A percentile compares a stretch with the other conserved stretches of the same genome.
Evolutionary conservation across 1,284 basidiomycete genomes (phyloP).

Genomic region (Leccinum insolens): DNA sequence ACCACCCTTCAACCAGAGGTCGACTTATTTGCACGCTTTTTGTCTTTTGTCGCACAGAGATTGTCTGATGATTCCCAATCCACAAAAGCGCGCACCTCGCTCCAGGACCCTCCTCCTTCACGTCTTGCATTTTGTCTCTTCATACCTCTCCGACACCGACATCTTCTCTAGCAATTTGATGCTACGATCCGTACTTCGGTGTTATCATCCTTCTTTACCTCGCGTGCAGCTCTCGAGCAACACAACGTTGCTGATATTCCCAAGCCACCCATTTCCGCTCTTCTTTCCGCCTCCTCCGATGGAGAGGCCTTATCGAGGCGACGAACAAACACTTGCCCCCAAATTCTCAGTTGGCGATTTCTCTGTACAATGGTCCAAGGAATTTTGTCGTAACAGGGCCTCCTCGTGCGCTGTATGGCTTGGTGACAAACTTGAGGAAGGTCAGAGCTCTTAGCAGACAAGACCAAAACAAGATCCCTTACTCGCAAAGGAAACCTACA

Average conservation of each 20-base stretch:
- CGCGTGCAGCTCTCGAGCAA: slow-evolving; percentile 73
- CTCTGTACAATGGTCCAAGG: slow-evolving; percentile 90
- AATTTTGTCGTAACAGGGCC: slow-evolving; percentile 95
- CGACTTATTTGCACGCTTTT: slow-evolving; percentile 81
- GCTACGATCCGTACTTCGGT: slow-evolving; percentile 77
- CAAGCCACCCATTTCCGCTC: slow-evolving; percentile 68
- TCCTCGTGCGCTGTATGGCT: slow-evolving; percentile 89
- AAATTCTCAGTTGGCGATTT: slow-evolving; percentile 83
- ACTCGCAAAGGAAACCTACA: slow-evolving; percentile 92
- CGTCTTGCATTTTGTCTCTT: slow-evolving; percentile 76
- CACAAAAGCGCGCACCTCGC: slow-evolving; percentile 57
- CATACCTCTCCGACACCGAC: slow-evolving; percentile 77
- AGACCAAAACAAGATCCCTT: slow-evolving; percentile 94
- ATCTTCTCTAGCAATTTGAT: slow-evolving; percentile 80
- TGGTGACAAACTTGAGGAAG: slow-evolving; percentile 90
- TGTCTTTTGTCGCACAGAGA: slow-evolving; percentile 71
- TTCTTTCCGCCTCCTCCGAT: slow-evolving; percentile 71
- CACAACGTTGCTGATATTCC: slow-evolving; percentile 63
- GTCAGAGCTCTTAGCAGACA: slow-evolving; percentile 84
- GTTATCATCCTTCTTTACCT: slow-evolving; percentile 81
- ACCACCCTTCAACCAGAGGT: slow-evolving; percentile 64
- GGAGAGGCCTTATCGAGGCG: slow-evolving; percentile 75
- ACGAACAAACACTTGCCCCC: slow-evolving; percentile 86
- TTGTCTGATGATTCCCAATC: slow-evolving; percentile 57
- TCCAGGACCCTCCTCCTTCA: slow-evolving; percentile 58